A percentile compares a stretch with the other conserved stretches of the same genome.
These are phyloP conservation scores for Wickerhamomyces pijperi DNA, from an alignment of 805 yeast genomes.

Conservation along the genomic window DNA sequence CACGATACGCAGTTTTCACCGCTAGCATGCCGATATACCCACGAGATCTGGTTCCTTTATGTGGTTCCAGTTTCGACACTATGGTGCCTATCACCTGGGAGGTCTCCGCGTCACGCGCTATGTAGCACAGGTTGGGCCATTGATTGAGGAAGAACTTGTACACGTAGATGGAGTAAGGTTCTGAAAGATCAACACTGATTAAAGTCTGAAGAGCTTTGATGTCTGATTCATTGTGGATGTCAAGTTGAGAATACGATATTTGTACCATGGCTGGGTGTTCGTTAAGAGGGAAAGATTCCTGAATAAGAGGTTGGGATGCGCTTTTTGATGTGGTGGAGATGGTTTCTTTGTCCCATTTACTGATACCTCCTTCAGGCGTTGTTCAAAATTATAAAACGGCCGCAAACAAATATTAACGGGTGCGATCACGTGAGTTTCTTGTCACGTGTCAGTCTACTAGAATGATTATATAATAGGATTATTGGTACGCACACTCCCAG, in stretches of 20 bases:
- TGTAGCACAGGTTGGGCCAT: constrained; percentile 79
- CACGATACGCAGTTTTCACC: constrained; percentile 60
- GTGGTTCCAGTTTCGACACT: constrained; percentile 72
- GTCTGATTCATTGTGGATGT: constrained; percentile 24
- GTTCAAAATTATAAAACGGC: too few species aligned
- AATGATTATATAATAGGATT: too few species aligned
- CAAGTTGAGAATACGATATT: constrained; percentile 15
- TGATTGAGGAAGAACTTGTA: constrained; percentile 80
- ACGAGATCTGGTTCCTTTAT: constrained; percentile 59
- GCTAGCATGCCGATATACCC: constrained; percentile 98
- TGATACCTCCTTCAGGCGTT: too few species aligned
- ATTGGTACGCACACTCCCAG: too few species aligned
- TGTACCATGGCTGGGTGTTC: constrained; percentile 4
- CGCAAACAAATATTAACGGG: too few species aligned
- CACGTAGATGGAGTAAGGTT: constrained; percentile 90
- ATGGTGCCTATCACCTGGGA: constrained; percentile 62
- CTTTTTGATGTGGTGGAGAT: too few species aligned
- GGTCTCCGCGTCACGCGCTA: constrained; percentile 36
- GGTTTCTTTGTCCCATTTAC: too few species aligned
- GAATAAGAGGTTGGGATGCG: too few species aligned
- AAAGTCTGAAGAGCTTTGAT: constrained; percentile 41
- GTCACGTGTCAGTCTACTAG: too few species aligned
- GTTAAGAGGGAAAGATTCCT: too few species aligned
- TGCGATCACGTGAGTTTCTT: too few species aligned
- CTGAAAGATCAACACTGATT: constrained; percentile 69